Conservation (phyloP, 805 yeast genomes). For the Komagataella ulmi region DNA sequence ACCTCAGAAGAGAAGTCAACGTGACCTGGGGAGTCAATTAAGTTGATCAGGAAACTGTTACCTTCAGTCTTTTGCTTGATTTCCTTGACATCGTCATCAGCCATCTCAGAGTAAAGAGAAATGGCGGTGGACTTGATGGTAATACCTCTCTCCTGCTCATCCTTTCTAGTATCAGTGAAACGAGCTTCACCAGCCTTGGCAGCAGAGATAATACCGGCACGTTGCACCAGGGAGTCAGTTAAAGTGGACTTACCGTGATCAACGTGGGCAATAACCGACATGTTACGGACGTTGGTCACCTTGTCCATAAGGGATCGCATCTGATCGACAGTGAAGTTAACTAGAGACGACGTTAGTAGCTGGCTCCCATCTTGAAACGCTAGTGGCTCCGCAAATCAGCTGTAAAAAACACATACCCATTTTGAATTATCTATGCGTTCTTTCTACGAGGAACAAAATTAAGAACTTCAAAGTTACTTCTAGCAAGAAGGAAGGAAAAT, state of each 20-base stretch:
- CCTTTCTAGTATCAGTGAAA: conserved; percentile 99
- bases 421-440: background rate
- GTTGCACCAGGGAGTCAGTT: conserved; percentile 98
- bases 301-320: conserved; percentile 99
- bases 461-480: background rate
- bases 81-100: conserved; percentile 73
- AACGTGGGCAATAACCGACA: conserved; percentile 99
- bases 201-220: conserved; percentile 99
- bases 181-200: conserved; percentile 99
- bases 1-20: conserved; percentile 99
- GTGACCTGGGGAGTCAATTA: conserved; percentile 99
- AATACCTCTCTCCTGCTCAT: conserved; percentile 99
- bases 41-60: conserved; percentile 90
- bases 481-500: background rate
- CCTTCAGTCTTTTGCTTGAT: conserved; percentile 90
- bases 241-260: conserved; percentile 99
- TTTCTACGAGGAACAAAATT: background rate
- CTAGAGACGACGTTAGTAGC: conserved; percentile 10
- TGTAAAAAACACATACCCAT: conserved; percentile 2
- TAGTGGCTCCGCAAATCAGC: background rate
- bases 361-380: background rate
- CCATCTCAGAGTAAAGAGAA: conserved; percentile 83
- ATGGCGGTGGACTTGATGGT: conserved; percentile 98
- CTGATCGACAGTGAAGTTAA: conserved; percentile 66
- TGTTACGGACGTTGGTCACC: conserved; percentile 99